A percentile compares a stretch with the other conserved stretches of the same genome.
Evolutionary conservation across 345 rosid species (phyloP).

Genomic region (Noccaea bulbosa): DNA sequence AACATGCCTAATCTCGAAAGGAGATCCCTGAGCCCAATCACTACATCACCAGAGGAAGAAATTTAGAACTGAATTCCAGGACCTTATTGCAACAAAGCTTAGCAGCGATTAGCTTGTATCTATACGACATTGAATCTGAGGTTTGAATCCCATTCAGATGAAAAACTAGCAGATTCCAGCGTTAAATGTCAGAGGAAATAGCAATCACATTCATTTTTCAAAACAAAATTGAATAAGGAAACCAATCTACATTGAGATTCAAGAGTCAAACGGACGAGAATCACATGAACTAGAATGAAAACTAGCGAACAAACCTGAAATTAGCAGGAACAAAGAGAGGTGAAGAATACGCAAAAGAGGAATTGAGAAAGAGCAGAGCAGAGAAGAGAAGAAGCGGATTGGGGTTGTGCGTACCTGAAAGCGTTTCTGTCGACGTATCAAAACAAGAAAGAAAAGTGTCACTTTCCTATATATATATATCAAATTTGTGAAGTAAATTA

Average conservation of each 20-base stretch:
- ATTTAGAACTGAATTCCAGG: neutral
- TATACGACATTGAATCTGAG: slow-evolving; percentile 13
- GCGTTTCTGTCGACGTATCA: slow-evolving; percentile 14
- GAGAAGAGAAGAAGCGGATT: slow-evolving; percentile 39
- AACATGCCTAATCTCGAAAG: slow-evolving; percentile 30
- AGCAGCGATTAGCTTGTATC: neutral
- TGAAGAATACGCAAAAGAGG: neutral
- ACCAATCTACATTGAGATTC: slow-evolving; percentile 10
- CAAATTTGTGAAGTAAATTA: rapidly evolving
- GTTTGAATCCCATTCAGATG: neutral
- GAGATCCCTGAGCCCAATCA: slow-evolving; percentile 10
- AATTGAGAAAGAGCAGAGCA: slow-evolving; percentile 14
- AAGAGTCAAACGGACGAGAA: slow-evolving; percentile 13
- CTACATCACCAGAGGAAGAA: slow-evolving; percentile 2
- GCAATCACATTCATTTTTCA: neutral
- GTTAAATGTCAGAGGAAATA: neutral
- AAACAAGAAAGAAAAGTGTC: neutral
- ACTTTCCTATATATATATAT: neutral
- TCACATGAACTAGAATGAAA: neutral
- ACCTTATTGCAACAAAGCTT: slow-evolving; percentile 17
- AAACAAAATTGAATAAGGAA: neutral
- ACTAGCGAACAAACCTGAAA: slow-evolving; percentile 6
- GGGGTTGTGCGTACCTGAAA: slow-evolving; percentile 49
- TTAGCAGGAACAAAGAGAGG: neutral
- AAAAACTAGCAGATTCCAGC: slow-evolving; percentile 6